Percentiles rank a stretch among this genome's conserved stretches.
Conservation (phyloP, 2,329 filamentous ascomycete species). For the Bipolaris victoriae region DNA sequence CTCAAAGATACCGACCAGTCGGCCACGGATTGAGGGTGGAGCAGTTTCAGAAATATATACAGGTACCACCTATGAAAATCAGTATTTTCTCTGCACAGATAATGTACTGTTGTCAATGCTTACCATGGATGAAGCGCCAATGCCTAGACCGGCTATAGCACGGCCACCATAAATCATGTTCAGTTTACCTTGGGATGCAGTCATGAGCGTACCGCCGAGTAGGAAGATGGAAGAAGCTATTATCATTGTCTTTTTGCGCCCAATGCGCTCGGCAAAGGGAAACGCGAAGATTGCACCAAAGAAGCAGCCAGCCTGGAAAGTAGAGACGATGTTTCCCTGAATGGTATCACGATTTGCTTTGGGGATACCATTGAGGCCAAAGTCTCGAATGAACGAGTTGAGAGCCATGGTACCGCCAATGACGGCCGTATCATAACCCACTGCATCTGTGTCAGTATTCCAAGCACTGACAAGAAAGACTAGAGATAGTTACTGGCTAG, state of each 20-base stretch:
- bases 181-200: constrained; percentile 44
- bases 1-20: constrained; percentile 71
- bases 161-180: constrained; percentile 48
- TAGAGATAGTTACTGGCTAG: constrained; percentile 38
- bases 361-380: constrained; percentile 39
- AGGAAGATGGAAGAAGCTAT: constrained; percentile 54
- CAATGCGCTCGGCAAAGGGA: constrained; percentile 57
- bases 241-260: constrained; percentile 58
- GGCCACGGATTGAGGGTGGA: constrained; percentile 68
- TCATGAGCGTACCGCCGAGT: constrained; percentile 51
- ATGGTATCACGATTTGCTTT: constrained; percentile 44
- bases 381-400: constrained; percentile 48
- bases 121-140: constrained; percentile 47
- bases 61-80: constrained; percentile 29
- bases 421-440: constrained; percentile 47
- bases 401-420: constrained; percentile 52
- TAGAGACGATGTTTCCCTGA: constrained; percentile 50
- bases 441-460: constrained; percentile 8
- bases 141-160: constrained; percentile 48
- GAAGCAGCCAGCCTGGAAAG: constrained; percentile 48
- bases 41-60: constrained; percentile 52
- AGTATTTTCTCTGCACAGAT: background rate
- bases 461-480: background rate
- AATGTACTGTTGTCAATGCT: background rate
- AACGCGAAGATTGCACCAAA: constrained; percentile 52